Evolutionary conservation across 208 protist genomes (phyloP).

Genomic region (Crithidia sp.): DNA sequence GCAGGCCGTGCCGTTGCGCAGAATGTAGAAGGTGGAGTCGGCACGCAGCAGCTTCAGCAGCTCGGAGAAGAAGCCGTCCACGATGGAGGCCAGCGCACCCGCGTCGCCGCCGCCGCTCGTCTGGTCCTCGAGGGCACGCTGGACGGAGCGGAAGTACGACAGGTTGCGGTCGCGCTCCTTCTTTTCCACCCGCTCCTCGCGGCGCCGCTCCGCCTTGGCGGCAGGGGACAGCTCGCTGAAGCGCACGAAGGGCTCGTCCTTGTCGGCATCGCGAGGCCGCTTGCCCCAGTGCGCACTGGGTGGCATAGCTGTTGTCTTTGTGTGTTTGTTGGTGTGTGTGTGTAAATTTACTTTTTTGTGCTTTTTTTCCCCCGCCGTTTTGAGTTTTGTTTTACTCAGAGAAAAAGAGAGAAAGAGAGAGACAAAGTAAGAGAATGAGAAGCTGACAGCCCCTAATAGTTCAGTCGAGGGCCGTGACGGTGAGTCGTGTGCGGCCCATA

Average conservation of each 20-base stretch:
- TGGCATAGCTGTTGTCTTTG: conserved; percentile 10
- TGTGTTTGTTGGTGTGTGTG: neutral
- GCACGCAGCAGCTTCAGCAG: conserved; percentile 82
- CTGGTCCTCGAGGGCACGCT: conserved; percentile 72
- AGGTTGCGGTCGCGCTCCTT: conserved; percentile 88
- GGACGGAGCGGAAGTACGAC: conserved; percentile 84
- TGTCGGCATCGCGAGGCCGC: conserved; percentile 43
- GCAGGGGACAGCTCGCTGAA: conserved; percentile 81
- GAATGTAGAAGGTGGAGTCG: conserved; percentile 72
- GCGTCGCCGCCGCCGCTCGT: conserved; percentile 60
- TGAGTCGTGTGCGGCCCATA: too few relatives aligned
- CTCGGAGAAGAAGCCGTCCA: conserved; percentile 91
- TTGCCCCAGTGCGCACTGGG: conserved; percentile 55
- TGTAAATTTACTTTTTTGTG: neutral
- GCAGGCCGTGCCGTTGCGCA: conserved; percentile 83
- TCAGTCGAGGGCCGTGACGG: too few relatives aligned
- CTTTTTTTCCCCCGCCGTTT: neutral
- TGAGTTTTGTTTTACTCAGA: too few relatives aligned
- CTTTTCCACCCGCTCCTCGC: conserved; percentile 82
- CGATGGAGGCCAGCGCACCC: conserved; percentile 56
- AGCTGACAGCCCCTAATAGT: too few relatives aligned
- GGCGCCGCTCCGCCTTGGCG: conserved; percentile 66
- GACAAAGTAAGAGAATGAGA: too few relatives aligned
- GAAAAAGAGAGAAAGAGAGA: too few relatives aligned
- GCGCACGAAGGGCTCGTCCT: conserved; percentile 48